Base-by-base conservation (phyloP, 2,329 filamentous ascomycete genomes). In the Diaporthe capsici region DNA sequence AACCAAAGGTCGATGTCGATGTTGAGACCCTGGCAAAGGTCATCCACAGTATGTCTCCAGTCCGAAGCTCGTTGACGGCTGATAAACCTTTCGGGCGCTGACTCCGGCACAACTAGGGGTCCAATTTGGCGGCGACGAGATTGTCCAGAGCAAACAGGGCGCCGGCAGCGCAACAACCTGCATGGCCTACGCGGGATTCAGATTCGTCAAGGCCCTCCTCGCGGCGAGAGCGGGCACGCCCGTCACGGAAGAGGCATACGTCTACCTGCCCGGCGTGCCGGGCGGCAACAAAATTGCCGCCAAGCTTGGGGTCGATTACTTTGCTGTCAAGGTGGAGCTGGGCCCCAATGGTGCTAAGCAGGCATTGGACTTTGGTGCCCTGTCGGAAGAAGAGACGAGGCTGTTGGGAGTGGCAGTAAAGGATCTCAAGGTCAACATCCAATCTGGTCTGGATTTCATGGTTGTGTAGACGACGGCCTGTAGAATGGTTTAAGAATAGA, bases 171-270 rank as follows among this genome's bases (percentile, higher is more conserved):
- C 53, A 22, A 57, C 53, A 22, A 57, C 53, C 53, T 57, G 53
- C 53, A 57, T 57, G 53, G 53, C 53, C 12, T 57, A 57, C 25
- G 53, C 53, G 6, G 53, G 53, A 31, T 57, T 57, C 53, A 57
- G 53, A 20, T 57, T 57, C 15, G 28, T 57, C 53, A 57, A 57
- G 15, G 53, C 53, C 3, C 53, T 57, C 15, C 53, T 57, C 0
- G 53, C 2, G 15, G 53, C 53, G 15, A 57, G 25, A 28, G 4
- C 15, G 25, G 53, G 53, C 25, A 34, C 53, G 28, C 53, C 53
- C 13, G 53, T 57, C 13, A 31, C 53, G 13, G 53, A 57, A 20
- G 53, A 57, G 25, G 53, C 53, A 13, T 57, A 57, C 25, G 17
- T 57, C 25, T 57, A 57, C 5, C 53, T 57, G 4, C 53, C 25